phyloP scores from a whole-genome alignment of 2,329 filamentous ascomycete species.

The Ilyonectria sp. region DNA sequence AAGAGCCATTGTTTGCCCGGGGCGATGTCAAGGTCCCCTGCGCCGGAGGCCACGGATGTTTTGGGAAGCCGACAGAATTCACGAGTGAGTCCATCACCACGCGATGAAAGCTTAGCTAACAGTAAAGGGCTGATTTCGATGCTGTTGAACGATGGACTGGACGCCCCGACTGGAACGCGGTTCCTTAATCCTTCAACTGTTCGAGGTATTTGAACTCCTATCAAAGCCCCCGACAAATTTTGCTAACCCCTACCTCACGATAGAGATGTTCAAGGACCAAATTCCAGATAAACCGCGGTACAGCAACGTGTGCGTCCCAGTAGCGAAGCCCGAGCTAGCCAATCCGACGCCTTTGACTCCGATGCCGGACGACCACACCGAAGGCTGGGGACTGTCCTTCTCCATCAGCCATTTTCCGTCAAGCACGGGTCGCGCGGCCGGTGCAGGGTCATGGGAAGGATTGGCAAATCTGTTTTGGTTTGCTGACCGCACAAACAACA shows the following conservation, averaged over 20 bases:
- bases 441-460: conserved; percentile 26
- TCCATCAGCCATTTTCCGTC: conserved; percentile 27
- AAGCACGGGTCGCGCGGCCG: conserved; percentile 11
- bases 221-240: not conserved
- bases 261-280: conserved; percentile 34
- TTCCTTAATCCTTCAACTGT: conserved; percentile 13
- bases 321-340: conserved; percentile 15
- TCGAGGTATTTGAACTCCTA: conserved; percentile 5
- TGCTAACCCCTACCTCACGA: not conserved
- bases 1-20: not conserved
- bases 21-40: not conserved
- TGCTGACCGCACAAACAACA: conserved; percentile 22
- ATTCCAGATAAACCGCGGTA: conserved; percentile 21
- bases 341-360: conserved; percentile 17
- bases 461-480: conserved; percentile 32
- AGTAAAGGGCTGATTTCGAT: conserved; percentile 6
- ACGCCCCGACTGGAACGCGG: not conserved
- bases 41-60: conserved; percentile 25
- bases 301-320: conserved; percentile 9
- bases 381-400: conserved; percentile 32
- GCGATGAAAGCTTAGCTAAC: not conserved
- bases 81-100: not conserved
- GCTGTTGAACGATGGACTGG: conserved; percentile 20
- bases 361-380: conserved; percentile 21
- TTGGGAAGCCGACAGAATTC: conserved; percentile 25